Conservation (phyloP, 192 early-diverging fungal genomes). For the Piromyces finnis region DNA sequence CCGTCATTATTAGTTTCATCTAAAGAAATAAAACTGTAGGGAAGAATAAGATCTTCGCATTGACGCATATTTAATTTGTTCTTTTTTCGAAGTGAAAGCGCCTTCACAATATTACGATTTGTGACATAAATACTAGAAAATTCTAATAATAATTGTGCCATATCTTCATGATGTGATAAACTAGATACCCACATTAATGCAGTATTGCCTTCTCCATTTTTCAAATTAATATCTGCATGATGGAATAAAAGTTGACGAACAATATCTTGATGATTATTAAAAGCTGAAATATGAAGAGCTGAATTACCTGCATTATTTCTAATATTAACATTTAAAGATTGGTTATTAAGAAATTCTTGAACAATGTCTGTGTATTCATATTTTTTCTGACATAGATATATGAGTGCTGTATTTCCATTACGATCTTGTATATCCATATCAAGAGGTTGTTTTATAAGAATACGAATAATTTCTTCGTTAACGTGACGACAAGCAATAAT, state of each 20-base stretch:
- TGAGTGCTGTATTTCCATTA: not conserved
- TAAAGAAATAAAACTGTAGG: not conserved
- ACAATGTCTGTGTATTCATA: not conserved
- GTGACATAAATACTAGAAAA: not conserved
- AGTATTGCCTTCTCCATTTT: not conserved
- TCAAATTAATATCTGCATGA: not conserved
- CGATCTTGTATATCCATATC: not conserved
- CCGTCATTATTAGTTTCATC: not conserved
- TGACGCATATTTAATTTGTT: not conserved
- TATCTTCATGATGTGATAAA: not conserved
- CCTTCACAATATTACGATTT: not conserved
- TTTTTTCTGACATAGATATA: not conserved
- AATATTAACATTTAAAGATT: not conserved
- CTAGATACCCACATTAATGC: not conserved
- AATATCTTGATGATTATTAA: not conserved
- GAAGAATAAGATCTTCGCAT: not conserved
- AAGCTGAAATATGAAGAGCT: not conserved
- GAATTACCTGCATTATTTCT: not conserved
- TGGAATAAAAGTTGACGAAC: not conserved
- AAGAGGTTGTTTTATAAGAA: not conserved
- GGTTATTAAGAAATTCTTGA: not conserved
- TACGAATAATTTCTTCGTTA: not conserved
- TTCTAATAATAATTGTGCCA: not conserved
- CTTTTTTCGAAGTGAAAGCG: not conserved
- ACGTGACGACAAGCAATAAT: not conserved